Conservation (phyloP, 345 rosid species). For the Pugionium dolabratum region DNA sequence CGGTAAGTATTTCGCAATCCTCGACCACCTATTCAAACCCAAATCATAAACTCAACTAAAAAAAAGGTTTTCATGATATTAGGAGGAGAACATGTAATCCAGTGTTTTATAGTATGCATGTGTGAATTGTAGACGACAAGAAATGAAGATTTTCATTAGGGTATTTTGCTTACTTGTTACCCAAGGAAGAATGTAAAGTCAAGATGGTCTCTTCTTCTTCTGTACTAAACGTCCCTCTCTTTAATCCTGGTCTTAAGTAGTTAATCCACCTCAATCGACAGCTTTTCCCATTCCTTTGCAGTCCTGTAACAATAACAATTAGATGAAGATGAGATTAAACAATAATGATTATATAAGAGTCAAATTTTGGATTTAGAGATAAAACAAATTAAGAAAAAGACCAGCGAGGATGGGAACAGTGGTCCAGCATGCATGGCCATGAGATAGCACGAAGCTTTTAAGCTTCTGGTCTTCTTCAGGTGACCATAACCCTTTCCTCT, state of each 20-base stretch:
- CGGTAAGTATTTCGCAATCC: constrained; percentile 77
- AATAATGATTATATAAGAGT: no score
- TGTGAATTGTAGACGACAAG: neutral
- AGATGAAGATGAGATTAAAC: no score
- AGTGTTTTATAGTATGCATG: neutral
- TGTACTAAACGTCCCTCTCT: constrained; percentile 57
- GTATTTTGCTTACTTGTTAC: constrained; percentile 70
- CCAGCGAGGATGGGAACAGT: constrained; percentile 85
- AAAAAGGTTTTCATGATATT: neutral
- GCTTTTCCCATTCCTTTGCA: constrained; percentile 92
- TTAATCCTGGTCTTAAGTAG: constrained; percentile 86
- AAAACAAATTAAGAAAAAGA: constrained; percentile 44
- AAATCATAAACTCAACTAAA: neutral
- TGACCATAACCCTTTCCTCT: constrained; percentile 92
- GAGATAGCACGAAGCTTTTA: constrained; percentile 51
- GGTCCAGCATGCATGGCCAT: constrained; percentile 92
- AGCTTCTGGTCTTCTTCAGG: constrained; percentile 95
- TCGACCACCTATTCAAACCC: constrained; percentile 68
- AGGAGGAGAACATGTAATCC: no score
- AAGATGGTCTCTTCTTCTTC: constrained; percentile 78
- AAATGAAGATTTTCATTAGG: neutral
- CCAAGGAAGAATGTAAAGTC: constrained; percentile 65
- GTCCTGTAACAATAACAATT: constrained; percentile 40
- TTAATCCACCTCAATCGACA: constrained; percentile 95
- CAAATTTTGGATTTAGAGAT: no score